A percentile compares a stretch with the other conserved stretches of the same genome.
phyloP scores from a whole-genome alignment of 1,139 yeast species.

The Magnusiomyces starmeri region DNA sequence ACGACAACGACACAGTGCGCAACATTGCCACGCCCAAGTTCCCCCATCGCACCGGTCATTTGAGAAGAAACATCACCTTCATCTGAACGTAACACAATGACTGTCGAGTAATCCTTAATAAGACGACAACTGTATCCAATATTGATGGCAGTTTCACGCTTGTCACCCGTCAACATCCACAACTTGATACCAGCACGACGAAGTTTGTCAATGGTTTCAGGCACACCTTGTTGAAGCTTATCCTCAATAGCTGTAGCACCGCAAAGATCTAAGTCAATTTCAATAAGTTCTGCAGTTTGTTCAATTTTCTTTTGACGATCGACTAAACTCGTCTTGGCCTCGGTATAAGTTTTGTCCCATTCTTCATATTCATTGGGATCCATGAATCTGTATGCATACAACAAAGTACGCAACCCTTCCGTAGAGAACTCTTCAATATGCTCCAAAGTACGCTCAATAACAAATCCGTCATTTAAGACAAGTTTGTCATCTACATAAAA shows the following conservation, averaged over 20 bases:
- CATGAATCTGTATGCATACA: slow-evolving; percentile 76
- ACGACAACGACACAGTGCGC: slow-evolving; percentile 93
- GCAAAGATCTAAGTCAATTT: slow-evolving; percentile 53
- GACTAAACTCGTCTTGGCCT: slow-evolving; percentile 68
- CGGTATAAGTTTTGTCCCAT: slow-evolving; percentile 63
- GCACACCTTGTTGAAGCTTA: slow-evolving; percentile 90
- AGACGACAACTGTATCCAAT: slow-evolving; percentile 92
- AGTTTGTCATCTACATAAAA: slow-evolving; percentile 51
- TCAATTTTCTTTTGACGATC: slow-evolving; percentile 65
- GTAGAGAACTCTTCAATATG: slow-evolving; percentile 92
- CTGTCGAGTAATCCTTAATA: slow-evolving; percentile 87
- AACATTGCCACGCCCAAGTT: slow-evolving; percentile 57
- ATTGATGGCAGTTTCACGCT: slow-evolving; percentile 93
- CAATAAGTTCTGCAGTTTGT: slow-evolving; percentile 64
- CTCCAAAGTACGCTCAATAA: slow-evolving; percentile 76
- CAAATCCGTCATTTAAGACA: slow-evolving; percentile 65
- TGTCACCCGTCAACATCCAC: slow-evolving; percentile 99
- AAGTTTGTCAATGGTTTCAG: slow-evolving; percentile 86
- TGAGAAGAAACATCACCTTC: slow-evolving; percentile 40
- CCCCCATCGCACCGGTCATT: slow-evolving; percentile 54
- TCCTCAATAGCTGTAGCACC: slow-evolving; percentile 99
- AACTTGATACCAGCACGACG: slow-evolving; percentile 88
- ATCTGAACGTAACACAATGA: slow-evolving; percentile 63
- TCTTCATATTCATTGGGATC: slow-evolving; percentile 48
- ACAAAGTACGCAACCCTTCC: slow-evolving; percentile 84